A percentile compares a stretch with the other conserved stretches of the same genome.
These are phyloP conservation scores for Diaporthe sp. DNA, from an alignment of 2,329 filamentous ascomycete genomes.

Conservation along the genomic window DNA sequence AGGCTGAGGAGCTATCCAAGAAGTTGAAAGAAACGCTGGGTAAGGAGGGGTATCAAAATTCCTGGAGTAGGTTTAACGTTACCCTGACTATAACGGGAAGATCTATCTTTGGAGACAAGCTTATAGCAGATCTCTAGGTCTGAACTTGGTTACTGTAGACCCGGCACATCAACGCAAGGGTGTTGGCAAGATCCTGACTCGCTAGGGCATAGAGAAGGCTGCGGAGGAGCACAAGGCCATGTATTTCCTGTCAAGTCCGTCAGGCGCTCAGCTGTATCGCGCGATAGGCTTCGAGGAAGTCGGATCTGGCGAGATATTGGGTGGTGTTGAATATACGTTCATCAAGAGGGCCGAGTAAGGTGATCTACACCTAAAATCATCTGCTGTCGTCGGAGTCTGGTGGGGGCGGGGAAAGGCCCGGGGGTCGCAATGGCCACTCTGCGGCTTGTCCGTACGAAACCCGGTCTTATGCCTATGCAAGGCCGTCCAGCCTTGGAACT, in stretches of 20 bases:
- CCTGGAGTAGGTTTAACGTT: constrained; percentile 21
- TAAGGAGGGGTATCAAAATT: constrained; percentile 7
- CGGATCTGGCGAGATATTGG: constrained; percentile 2
- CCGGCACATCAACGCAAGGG: constrained; percentile 29
- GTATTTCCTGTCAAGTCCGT: constrained; percentile 24
- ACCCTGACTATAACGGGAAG: too few species aligned
- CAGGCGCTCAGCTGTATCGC: constrained; percentile 23
- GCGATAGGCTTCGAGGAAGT: constrained; percentile 26
- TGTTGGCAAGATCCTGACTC: constrained; percentile 21
- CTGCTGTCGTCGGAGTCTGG: neutral
- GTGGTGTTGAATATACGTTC: constrained; percentile 24
- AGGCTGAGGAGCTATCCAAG: neutral
- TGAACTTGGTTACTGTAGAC: constrained; percentile 23
- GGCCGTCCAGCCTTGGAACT: neutral
- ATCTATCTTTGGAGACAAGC: neutral
- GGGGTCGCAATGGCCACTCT: neutral
- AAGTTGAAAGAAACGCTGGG: constrained; percentile 15
- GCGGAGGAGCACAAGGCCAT: constrained; percentile 20
- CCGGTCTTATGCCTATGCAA: neutral
- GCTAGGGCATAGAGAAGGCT: constrained; percentile 21
- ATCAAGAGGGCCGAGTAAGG: constrained; percentile 11
- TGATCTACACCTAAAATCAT: neutral
- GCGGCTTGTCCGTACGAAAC: neutral
- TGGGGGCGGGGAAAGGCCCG: neutral
- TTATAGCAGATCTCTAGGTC: neutral